Conservation (phyloP, 2,329 filamentous ascomycete genomes). For the Lachnellula willkommii region DNA sequence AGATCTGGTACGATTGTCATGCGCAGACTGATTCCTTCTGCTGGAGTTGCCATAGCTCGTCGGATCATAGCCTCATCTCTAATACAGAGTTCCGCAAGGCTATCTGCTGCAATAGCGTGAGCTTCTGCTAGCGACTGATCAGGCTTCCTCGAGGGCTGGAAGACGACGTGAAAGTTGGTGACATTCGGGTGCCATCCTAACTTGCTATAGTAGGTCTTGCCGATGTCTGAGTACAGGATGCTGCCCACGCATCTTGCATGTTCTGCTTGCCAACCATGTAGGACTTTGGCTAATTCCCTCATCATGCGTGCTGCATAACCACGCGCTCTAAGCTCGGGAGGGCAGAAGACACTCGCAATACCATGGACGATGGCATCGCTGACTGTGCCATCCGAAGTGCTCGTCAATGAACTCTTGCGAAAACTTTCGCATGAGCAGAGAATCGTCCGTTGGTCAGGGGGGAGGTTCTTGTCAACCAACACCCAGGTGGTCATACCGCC, state of each 20-base stretch:
- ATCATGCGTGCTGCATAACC: constrained; percentile 76
- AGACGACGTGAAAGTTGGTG: constrained; percentile 61
- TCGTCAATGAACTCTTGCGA: constrained; percentile 50
- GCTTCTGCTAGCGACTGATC: constrained; percentile 19
- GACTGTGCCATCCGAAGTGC: constrained; percentile 33
- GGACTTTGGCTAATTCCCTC: constrained; percentile 50
- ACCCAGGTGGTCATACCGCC: constrained; percentile 59
- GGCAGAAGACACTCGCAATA: constrained; percentile 71
- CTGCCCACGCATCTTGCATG: constrained; percentile 45
- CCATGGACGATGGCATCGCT: constrained; percentile 61
- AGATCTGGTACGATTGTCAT: constrained; percentile 64
- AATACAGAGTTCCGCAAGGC: constrained; percentile 56
- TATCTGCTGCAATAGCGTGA: constrained; percentile 48
- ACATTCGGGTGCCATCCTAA: constrained; percentile 70
- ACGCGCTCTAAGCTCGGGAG: constrained; percentile 56
- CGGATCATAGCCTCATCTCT: constrained; percentile 53
- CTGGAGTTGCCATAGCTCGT: constrained; percentile 36
- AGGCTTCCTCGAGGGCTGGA: constrained; percentile 39
- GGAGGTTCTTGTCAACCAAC: constrained; percentile 42
- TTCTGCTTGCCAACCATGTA: constrained; percentile 45
- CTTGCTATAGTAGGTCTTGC: constrained; percentile 70
- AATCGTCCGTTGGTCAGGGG: constrained; percentile 43
- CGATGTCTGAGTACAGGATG: constrained; percentile 79
- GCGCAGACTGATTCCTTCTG: constrained; percentile 35
- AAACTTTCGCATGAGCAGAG: constrained; percentile 61